Percentiles rank a stretch among this genome's conserved stretches.
phyloP scores from a whole-genome alignment of 2,329 filamentous ascomycete genomes.

The Colletotrichum simmondsii region DNA sequence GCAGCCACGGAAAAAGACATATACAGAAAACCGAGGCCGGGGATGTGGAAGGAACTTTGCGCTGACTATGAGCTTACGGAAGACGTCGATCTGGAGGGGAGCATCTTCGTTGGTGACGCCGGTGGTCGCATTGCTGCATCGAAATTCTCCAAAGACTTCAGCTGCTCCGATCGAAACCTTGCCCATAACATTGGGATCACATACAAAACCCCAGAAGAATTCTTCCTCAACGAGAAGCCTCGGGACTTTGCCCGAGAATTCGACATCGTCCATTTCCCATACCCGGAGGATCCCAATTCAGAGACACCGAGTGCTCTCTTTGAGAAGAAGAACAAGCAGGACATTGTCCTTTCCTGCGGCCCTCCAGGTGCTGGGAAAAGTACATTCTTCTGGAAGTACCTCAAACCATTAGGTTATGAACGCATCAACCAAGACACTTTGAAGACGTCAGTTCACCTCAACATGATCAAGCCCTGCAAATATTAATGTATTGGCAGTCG shows the following conservation, averaged over 20 bases:
- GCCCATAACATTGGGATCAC: constrained; percentile 84
- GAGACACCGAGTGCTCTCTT: constrained; percentile 52
- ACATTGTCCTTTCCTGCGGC: constrained; percentile 88
- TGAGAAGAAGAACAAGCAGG: constrained; percentile 72
- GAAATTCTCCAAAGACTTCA: constrained; percentile 65
- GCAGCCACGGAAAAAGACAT: constrained; percentile 86
- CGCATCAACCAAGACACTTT: constrained; percentile 91
- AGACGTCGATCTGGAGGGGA: constrained; percentile 74
- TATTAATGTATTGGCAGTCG: constrained; percentile 48
- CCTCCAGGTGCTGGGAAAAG: constrained; percentile 93
- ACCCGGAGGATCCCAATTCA: constrained; percentile 44
- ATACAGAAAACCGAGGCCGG: constrained; percentile 86
- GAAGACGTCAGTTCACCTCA: constrained; percentile 65
- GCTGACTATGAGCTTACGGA: constrained; percentile 69
- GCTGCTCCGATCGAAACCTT: constrained; percentile 79
- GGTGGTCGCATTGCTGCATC: constrained; percentile 68
- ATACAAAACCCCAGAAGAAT: constrained; percentile 92
- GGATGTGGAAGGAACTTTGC: constrained; percentile 82
- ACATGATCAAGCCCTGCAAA: accelerated
- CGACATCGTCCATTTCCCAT: constrained; percentile 70
- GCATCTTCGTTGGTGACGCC: constrained; percentile 92
- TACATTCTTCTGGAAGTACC: constrained; percentile 83
- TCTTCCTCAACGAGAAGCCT: constrained; percentile 77
- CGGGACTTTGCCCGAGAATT: constrained; percentile 77
- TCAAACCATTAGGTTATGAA: constrained; percentile 83